Conservation (phyloP, 2,329 filamentous ascomycete species). For the Aspergillus viridinutans region DNA sequence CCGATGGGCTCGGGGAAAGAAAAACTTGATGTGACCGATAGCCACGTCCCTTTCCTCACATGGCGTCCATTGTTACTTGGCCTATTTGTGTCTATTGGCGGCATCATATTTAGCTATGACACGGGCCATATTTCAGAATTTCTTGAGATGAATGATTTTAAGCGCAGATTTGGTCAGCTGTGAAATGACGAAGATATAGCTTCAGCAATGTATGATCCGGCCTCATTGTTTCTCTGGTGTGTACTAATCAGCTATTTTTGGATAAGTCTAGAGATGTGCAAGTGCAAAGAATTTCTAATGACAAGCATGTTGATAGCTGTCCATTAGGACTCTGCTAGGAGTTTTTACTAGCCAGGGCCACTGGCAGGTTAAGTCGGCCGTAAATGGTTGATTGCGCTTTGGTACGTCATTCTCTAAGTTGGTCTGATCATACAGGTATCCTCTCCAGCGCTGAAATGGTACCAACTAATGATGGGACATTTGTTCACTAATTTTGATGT, state of each 20-base stretch:
- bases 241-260: background rate
- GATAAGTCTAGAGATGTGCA: background rate
- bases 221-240: conserved; percentile 40
- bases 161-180: conserved; percentile 34
- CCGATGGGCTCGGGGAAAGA: no score
- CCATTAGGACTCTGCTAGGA: conserved; percentile 42
- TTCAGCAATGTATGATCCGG: conserved; percentile 42
- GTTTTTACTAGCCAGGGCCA: conserved; percentile 38
- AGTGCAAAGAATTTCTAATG: background rate
- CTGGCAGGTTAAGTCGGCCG: conserved; percentile 41
- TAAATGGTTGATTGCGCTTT: conserved; percentile 38
- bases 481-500: conserved; percentile 42
- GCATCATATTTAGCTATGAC: conserved; percentile 41
- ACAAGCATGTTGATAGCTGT: conserved; percentile 26
- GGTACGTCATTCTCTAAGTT: conserved; percentile 36
- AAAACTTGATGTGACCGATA: conserved; percentile 8
- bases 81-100: conserved; percentile 44
- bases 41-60: conserved; percentile 22
- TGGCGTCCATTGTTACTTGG: conserved; percentile 32
- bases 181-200: conserved; percentile 24
- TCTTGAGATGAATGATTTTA: conserved; percentile 40
- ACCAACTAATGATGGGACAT: conserved; percentile 41
- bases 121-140: conserved; percentile 44
- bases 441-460: conserved; percentile 33
- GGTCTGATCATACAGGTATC: conserved; percentile 43